A percentile compares a stretch with the other conserved stretches of the same genome.
Conservation (phyloP, 2,329 filamentous ascomycete species). For the Coniosporium tulheliwenetii region DNA sequence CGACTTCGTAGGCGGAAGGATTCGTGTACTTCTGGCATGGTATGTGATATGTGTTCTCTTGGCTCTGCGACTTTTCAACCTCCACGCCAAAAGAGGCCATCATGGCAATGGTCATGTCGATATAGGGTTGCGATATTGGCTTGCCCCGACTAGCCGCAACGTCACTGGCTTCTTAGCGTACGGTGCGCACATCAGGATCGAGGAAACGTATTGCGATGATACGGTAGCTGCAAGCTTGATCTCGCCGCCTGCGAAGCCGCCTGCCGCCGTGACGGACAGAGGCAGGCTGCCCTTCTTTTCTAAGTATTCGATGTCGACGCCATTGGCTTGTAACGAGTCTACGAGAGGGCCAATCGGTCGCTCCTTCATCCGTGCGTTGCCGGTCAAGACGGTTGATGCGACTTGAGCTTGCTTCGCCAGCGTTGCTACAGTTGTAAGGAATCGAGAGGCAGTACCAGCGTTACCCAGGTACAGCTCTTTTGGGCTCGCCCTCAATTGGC, state of each 20-base stretch:
- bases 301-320: constrained; percentile 73
- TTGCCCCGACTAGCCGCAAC: constrained; percentile 75
- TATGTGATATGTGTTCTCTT: constrained; percentile 87
- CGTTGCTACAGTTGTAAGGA: constrained; percentile 80
- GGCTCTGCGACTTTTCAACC: constrained; percentile 59
- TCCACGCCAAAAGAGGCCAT: constrained; percentile 83
- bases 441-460: constrained; percentile 87
- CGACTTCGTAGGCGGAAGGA: constrained; percentile 72
- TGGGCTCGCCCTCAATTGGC: constrained; percentile 58
- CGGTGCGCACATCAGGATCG: constrained; percentile 88
- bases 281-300: constrained; percentile 75
- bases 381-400: constrained; percentile 64
- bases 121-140: constrained; percentile 91
- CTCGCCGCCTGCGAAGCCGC: constrained; percentile 68
- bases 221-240: constrained; percentile 91
- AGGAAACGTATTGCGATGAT: constrained; percentile 98
- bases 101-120: constrained; percentile 98
- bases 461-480: constrained; percentile 85
- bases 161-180: constrained; percentile 93
- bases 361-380: constrained; percentile 92
- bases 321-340: constrained; percentile 74
- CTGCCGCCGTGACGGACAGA: constrained; percentile 64
- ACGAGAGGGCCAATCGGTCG: constrained; percentile 87
- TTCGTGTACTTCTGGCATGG: constrained; percentile 73
- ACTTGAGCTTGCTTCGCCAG: constrained; percentile 53